phyloP scores from a whole-genome alignment of 83 land plant genomes.

The Isoetes engelmannii region DNA sequence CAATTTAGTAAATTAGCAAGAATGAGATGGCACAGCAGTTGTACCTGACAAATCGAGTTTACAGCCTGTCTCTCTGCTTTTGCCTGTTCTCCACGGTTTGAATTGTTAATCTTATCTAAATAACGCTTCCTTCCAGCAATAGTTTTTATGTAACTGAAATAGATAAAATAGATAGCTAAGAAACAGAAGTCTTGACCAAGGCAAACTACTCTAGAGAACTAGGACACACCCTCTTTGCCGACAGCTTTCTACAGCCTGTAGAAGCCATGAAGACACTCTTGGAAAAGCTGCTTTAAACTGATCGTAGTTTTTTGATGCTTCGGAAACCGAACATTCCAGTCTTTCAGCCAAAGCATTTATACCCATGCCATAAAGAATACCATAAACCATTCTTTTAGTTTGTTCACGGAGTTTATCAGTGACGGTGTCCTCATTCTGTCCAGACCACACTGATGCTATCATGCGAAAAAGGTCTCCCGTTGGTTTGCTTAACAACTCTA shows the following conservation, averaged over 20 bases:
- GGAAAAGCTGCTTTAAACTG: constrained; percentile 79
- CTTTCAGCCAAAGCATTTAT: constrained; percentile 70
- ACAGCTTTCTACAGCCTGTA: constrained; percentile 58
- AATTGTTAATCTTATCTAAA: constrained; percentile 75
- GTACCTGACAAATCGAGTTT: constrained; percentile 95
- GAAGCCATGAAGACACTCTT: constrained; percentile 78
- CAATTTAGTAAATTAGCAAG: background rate
- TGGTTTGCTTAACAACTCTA: constrained; percentile 63
- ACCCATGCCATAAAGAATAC: constrained; percentile 98
- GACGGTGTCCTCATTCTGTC: constrained; percentile 42
- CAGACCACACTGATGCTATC: constrained; percentile 86
- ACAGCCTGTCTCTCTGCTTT: constrained; percentile 99
- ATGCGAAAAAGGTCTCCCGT: constrained; percentile 76
- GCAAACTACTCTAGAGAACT: background rate
- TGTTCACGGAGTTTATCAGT: constrained; percentile 65
- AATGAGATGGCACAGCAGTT: background rate
- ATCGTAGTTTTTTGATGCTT: constrained; percentile 63
- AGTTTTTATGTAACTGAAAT: constrained; percentile 65
- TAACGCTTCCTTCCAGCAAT: constrained; percentile 82
- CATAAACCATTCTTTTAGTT: constrained; percentile 84
- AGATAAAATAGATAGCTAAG: background rate
- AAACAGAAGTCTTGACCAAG: background rate
- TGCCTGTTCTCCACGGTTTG: constrained; percentile 66
- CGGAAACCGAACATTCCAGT: constrained; percentile 63
- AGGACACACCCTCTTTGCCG: constrained; percentile 63